These are phyloP conservation scores for Trichoderma gracile DNA, from an alignment of 2,329 filamentous ascomycete genomes.

Conservation along the genomic window DNA sequence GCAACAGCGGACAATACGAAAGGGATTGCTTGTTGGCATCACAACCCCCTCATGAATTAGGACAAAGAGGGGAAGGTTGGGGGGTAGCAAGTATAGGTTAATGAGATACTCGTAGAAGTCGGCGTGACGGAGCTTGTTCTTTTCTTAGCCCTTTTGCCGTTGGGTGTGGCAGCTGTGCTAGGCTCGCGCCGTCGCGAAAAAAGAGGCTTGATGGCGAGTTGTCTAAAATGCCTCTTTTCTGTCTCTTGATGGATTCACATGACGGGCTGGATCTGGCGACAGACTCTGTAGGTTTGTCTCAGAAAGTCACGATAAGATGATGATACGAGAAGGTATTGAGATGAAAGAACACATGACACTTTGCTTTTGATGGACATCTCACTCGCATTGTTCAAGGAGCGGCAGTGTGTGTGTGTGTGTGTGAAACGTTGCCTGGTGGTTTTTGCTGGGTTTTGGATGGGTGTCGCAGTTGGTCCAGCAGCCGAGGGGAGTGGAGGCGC, in stretches of 20 bases:
- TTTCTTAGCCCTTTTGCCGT: not conserved
- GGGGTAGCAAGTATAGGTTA: too few species aligned
- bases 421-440: constrained; percentile 3
- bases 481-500: too few species aligned
- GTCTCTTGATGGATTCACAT: not conserved
- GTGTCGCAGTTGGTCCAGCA: too few species aligned
- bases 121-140: not conserved
- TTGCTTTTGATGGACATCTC: not conserved
- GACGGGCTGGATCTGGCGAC: not conserved
- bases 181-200: constrained; percentile 21
- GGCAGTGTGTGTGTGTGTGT: not conserved
- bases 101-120: too few species aligned
- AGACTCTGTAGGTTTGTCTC: too few species aligned
- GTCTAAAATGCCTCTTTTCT: constrained; percentile 1
- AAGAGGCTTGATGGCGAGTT: not conserved
- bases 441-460: not conserved
- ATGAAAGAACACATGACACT: not conserved
- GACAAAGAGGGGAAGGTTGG: not conserved
- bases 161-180: constrained; percentile 15
- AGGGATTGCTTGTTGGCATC: not conserved
- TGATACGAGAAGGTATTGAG: too few species aligned
- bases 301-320: too few species aligned
- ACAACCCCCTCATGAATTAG: not conserved
- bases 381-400: not conserved
- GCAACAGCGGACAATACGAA: too few species aligned